These are phyloP conservation scores for Erodium maritimum DNA, from an alignment of 345 rosid genomes.

Conservation along the genomic window DNA sequence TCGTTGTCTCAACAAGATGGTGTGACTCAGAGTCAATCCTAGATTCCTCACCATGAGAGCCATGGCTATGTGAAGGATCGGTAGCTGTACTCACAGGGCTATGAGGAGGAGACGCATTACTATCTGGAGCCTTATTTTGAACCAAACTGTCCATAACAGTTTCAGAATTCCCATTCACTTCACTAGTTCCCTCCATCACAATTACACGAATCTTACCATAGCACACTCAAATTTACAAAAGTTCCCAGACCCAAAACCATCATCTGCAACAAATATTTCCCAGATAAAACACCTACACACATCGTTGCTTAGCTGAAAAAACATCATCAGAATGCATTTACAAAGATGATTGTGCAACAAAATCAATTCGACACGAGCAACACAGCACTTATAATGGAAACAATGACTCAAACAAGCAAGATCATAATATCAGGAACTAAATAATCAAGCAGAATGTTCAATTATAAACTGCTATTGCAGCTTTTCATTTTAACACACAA, in stretches of 20 bases:
- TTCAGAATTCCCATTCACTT: slow-evolving; percentile 24
- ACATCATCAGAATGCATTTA: no score
- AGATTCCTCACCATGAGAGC: slow-evolving; percentile 70
- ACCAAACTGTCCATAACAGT: slow-evolving; percentile 27
- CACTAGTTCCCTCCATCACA: slow-evolving; percentile 34
- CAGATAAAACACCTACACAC: no score
- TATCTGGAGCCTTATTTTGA: slow-evolving; percentile 22
- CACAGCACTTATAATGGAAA: not conserved
- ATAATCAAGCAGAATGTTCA: not conserved
- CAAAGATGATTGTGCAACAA: not conserved
- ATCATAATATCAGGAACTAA: not conserved
- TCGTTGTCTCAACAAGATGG: slow-evolving; percentile 52
- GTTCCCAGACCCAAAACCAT: slow-evolving; percentile 10
- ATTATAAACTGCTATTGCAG: no score
- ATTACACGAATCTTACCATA: slow-evolving; percentile 47
- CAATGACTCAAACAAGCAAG: not conserved
- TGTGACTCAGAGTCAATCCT: slow-evolving; percentile 72
- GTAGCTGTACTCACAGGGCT: slow-evolving; percentile 16
- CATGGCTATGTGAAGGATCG: slow-evolving; percentile 42
- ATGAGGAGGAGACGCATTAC: slow-evolving; percentile 13
- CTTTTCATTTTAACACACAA: not conserved
- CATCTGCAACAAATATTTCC: no score
- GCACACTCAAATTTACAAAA: slow-evolving; percentile 17
- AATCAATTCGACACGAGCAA: not conserved
- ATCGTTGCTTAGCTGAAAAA: no score